phyloP scores from a whole-genome alignment of 2,329 filamentous ascomycete genomes.

The Lasiodiplodia hormozganensis region DNA sequence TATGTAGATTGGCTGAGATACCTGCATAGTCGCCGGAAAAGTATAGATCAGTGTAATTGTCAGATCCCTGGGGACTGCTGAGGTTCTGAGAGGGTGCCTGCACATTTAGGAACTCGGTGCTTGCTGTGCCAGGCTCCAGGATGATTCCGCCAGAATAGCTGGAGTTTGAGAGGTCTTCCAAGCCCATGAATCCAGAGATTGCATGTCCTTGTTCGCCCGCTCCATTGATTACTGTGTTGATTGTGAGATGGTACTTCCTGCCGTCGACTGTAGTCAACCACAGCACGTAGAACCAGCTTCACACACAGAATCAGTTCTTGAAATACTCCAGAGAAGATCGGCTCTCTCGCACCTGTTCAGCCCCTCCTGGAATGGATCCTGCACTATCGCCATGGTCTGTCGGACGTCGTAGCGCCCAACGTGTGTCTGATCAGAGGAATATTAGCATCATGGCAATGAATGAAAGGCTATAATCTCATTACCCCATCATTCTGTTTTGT shows the following conservation, averaged over 20 bases:
- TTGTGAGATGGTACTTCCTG: background rate
- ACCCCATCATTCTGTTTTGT: constrained; percentile 1
- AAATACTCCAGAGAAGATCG: background rate
- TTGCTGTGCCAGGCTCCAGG: background rate
- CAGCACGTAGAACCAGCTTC: background rate
- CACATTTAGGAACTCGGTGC: background rate
- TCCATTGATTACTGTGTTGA: background rate
- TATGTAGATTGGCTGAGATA: background rate
- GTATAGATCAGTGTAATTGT: background rate
- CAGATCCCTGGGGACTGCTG: background rate
- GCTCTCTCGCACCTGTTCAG: background rate
- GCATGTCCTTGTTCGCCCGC: background rate
- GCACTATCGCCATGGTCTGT: background rate
- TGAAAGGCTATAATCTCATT: background rate
- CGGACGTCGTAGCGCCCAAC: constrained; percentile 1
- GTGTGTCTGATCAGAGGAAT: background rate
- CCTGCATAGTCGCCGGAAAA: background rate
- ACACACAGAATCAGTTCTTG: background rate
- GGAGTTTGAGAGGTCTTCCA: background rate
- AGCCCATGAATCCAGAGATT: background rate
- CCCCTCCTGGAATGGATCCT: background rate
- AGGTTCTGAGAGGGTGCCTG: background rate
- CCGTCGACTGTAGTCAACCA: constrained; percentile 3
- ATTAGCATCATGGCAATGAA: background rate
- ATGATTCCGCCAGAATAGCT: background rate